Evolutionary conservation across 2,329 filamentous ascomycete genomes (phyloP).

Genomic region (Chaetomium olivaceum): DNA sequence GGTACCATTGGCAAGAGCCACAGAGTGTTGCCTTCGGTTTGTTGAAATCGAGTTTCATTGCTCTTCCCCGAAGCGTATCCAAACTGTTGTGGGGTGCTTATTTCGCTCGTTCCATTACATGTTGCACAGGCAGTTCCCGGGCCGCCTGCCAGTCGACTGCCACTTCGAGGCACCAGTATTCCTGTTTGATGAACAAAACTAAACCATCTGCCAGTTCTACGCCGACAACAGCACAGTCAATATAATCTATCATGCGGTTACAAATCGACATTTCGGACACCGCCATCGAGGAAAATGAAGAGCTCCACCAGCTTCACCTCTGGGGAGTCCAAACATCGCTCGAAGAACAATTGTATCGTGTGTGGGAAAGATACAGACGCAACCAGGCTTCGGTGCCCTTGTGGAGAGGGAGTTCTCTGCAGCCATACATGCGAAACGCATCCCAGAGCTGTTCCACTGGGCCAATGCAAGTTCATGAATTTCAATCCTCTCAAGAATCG

Average conservation of each 20-base stretch:
- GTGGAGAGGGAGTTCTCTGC: slow-evolving; percentile 9
- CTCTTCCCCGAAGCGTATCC: no score
- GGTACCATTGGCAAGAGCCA: no score
- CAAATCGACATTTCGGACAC: slow-evolving; percentile 17
- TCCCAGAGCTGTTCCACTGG: no score
- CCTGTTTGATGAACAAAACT: not conserved
- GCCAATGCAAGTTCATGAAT: not conserved
- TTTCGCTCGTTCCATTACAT: not conserved
- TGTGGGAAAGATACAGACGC: not conserved
- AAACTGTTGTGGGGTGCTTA: no score
- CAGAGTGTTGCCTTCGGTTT: no score
- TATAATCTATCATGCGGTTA: slow-evolving; percentile 2
- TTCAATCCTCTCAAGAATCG: not conserved
- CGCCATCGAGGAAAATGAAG: slow-evolving; percentile 9
- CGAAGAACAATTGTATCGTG: slow-evolving; percentile 1
- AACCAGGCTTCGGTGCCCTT: not conserved
- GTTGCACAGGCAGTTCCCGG: not conserved
- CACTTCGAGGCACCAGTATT: not conserved
- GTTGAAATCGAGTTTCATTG: no score
- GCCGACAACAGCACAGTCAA: not conserved
- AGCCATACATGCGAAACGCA: not conserved
- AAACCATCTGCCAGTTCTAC: not conserved
- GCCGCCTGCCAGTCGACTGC: not conserved
- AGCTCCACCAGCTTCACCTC: slow-evolving; percentile 9
- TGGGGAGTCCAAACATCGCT: slow-evolving; percentile 5